Evolutionary conservation across 2,329 filamentous ascomycete species (phyloP), one percentile per base, ranked within the genome.

Genomic region (Zymoseptoria ardabiliae): DNA sequence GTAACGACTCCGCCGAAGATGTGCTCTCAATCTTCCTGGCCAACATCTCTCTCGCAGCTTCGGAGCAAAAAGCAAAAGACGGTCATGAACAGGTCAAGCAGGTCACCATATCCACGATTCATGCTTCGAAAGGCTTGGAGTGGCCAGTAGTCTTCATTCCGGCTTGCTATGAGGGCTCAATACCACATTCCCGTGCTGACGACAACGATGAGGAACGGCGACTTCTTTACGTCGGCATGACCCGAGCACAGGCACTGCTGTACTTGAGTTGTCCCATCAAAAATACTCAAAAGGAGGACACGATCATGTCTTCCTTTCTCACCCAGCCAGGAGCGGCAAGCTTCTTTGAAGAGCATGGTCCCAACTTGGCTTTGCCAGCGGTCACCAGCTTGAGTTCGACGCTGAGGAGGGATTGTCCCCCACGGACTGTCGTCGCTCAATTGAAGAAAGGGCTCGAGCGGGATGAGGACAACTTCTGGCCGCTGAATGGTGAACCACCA

Each of bases 131-230:
- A 74, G 93, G 93, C 2, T 80, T 99, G 0, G 93, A 99, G 73
- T 99, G 94, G 94, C 93, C 93, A 0, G 82, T 96, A 1, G 91
- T 97, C 0, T 97, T 97, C 72, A 86, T 97, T 17, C 92, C 94
- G 5, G 90, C 89, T 1, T 88, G 91, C 23, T 96, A 96, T 70
- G 85, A 91, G 53, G 94, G 93, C 0, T 93, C 88, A 2, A 95
- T 97, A 60, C 93, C 93, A 4, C 93, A 97, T 72, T 88, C 87
- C 1, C 83, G 92, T 66, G 84, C 91, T 1, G 92, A 97, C 52
- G 90, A 97, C 70, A 80, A 82, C 2, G 88, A 93, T 58, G 93
- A 99, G 73, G 93, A 99, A 72, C 82, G 94, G 60, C 82, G 93
- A 25, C 76, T 99, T 52, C 79, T 99, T 0, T 99, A 97, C 69